A percentile compares a stretch with the other conserved stretches of the same genome.
Conservation (phyloP, 2,329 filamentous ascomycete genomes). For the Verticillium albo-atrum region DNA sequence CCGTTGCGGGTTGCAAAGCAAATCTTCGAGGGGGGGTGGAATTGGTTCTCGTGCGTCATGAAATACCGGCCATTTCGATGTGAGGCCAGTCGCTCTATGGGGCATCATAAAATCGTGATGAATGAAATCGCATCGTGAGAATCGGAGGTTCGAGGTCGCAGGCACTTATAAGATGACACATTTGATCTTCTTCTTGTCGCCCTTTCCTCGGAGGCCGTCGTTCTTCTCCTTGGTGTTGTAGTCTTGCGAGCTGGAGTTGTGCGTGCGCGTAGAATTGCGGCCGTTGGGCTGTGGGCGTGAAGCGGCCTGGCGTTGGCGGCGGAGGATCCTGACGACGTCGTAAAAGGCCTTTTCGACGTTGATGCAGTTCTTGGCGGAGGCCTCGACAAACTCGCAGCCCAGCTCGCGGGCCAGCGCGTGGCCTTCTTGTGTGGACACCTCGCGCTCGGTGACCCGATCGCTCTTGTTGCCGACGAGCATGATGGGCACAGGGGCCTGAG, state of each 20-base stretch:
- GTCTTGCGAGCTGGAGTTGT: constrained; percentile 3
- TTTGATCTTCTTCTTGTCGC: constrained; percentile 13
- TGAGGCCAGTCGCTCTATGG: constrained; percentile 12
- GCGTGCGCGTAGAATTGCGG: constrained; percentile 9
- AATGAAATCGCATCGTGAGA: constrained; percentile 9
- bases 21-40: background rate
- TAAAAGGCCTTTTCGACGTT: constrained; percentile 99
- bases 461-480: constrained; percentile 84
- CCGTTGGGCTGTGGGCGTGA: constrained; percentile 27
- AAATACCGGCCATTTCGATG: constrained; percentile 9
- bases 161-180: constrained; percentile 13
- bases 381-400: constrained; percentile 94
- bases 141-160: constrained; percentile 5
- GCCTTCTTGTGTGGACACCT: constrained; percentile 95
- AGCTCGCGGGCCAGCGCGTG: constrained; percentile 86
- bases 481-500: constrained; percentile 74
- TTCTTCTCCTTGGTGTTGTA: constrained; percentile 3
- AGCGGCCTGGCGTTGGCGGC: constrained; percentile 68
- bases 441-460: constrained; percentile 90
- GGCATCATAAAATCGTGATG: constrained; percentile 14
- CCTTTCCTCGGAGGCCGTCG: constrained; percentile 9
- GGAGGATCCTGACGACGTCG: constrained; percentile 88
- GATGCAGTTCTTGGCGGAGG: constrained; percentile 95
- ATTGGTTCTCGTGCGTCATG: constrained; percentile 6
- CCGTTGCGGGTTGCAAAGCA: background rate